Base-by-base conservation (phyloP, 129 eudicot species). In the Artemisia argyi region DNA sequence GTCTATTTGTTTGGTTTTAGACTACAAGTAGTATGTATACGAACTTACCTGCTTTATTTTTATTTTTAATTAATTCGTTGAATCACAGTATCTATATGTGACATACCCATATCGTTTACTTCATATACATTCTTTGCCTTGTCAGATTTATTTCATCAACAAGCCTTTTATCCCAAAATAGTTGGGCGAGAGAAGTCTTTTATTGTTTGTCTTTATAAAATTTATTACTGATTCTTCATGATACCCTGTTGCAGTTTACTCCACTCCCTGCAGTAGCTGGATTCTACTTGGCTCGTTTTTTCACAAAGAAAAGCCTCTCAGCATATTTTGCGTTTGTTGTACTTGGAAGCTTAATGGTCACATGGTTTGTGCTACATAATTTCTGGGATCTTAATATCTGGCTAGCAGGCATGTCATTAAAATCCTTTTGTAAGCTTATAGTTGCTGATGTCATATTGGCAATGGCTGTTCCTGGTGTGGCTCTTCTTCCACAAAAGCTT, bases 311-410 rank as follows among this genome's bases (percentile, higher is more conserved):
- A 85, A 87, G 92, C 55, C 78, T 90, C 72, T 68, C 93, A 52
- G 88, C 98, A 59, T 94, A 94, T 76, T 87, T 91, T 74, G 92
- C 88, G 9, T 94, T 90, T 79, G 96, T 88, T 81, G 82, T 86
- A 47, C 90, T 94, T 13, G 98, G 98, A 69, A 90, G 97, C 81
- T 68, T 94, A 72, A 86, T 90, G 91, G 89, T 86, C 19, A 82
- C 88, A 62, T 94, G 98, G 97, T 94, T 94, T 77, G 92, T 90
- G 61, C 70, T 83, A 73, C 98, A 94, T 72, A 90, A 90, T 77
- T 94, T 85, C 79, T 88, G 97, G 97, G 97, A 88, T 78, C 98
- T 94, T 64, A 90, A 94, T 63, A 94, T 94, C 14, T 94, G 98
- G 98, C 57, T 94, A 55, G 97, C 97, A 52, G 97, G 98, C 84